These are phyloP conservation scores for Phytophthora megakarya DNA, from an alignment of 352 stramenopile species.

Conservation along the genomic window DNA sequence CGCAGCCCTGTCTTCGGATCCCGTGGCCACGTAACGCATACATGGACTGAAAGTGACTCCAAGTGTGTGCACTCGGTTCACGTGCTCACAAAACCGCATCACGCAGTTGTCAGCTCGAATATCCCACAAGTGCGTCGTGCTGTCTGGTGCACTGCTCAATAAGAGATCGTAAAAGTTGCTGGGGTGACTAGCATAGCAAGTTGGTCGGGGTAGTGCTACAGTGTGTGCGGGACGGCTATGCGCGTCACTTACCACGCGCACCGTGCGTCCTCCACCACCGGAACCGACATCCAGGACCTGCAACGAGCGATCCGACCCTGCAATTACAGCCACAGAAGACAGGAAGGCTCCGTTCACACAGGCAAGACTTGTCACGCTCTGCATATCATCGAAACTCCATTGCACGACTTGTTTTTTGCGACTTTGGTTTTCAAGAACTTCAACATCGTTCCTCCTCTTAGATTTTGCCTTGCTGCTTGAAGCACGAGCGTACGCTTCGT, in stretches of 20 bases:
- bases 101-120: conserved; percentile 86
- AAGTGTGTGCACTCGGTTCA: conserved; percentile 81
- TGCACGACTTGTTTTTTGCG: conserved; percentile 69
- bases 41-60: conserved; percentile 85
- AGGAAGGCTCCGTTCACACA: conserved; percentile 85
- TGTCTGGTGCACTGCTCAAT: conserved; percentile 72
- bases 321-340: conserved; percentile 74
- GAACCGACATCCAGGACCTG: conserved; percentile 75
- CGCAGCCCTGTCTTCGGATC: conserved; percentile 80
- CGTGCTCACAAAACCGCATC: conserved; percentile 83
- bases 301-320: conserved; percentile 77
- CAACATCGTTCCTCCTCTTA: conserved; percentile 34
- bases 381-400: conserved; percentile 67
- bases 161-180: conserved; percentile 87
- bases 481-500: conserved; percentile 54
- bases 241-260: conserved; percentile 65
- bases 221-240: conserved; percentile 68
- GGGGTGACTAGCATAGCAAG: conserved; percentile 68
- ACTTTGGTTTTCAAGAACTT: conserved; percentile 63
- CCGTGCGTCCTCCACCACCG: conserved; percentile 40
- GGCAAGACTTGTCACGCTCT: conserved; percentile 67
- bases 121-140: conserved; percentile 83
- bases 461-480: conserved; percentile 31
- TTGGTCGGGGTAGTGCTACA: conserved; percentile 69
- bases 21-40: conserved; percentile 89